Evolutionary conservation across 2,329 filamentous ascomycete species (phyloP).

Genomic region (Pseudocercospora macadamiae): DNA sequence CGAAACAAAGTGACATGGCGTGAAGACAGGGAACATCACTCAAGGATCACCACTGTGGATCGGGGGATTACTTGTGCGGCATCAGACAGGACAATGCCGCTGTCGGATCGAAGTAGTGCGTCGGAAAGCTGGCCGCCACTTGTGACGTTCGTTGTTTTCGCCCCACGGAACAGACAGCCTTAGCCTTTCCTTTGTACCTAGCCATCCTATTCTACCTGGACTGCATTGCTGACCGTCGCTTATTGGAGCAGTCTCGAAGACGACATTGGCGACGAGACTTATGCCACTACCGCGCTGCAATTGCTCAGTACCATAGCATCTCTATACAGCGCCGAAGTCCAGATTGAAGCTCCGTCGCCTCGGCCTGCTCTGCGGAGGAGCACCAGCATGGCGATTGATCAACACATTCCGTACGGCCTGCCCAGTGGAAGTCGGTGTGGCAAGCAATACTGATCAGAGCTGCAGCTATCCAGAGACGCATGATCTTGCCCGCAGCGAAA

Average conservation of each 20-base stretch:
- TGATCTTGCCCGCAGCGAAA: conserved; percentile 47
- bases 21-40: not conserved
- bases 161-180: not conserved
- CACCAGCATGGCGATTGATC: conserved; percentile 36
- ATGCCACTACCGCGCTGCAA: not conserved
- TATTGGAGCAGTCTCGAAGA: not conserved
- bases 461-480: conserved; percentile 51
- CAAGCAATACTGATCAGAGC: conserved; percentile 10
- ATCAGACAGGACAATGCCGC: not conserved
- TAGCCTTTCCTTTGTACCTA: not conserved
- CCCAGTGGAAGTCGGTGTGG: not conserved
- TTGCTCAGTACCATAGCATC: not conserved
- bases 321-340: not conserved
- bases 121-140: not conserved
- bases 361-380: conserved; percentile 6
- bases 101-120: not conserved
- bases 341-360: not conserved
- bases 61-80: not conserved
- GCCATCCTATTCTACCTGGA: not conserved
- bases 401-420: conserved; percentile 27
- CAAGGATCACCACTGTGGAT: not conserved
- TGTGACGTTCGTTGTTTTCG: not conserved
- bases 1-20: not conserved
- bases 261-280: not conserved
- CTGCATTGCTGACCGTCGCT: not conserved